Evolutionary conservation across 1,139 yeast species (phyloP).

Genomic region (Cylindricascospora bacillispora): DNA sequence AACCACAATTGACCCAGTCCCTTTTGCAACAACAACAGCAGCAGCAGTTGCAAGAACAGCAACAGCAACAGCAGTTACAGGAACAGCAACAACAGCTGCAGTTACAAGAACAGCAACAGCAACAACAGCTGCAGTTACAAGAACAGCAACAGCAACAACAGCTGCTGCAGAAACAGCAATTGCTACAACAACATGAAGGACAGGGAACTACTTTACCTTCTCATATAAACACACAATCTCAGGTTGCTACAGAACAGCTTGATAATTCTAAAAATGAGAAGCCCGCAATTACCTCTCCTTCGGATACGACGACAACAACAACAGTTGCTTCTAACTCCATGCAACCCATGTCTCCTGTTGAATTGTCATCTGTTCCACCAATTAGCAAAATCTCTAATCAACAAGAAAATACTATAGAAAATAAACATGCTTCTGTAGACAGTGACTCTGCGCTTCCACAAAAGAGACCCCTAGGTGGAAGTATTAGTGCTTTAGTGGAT

Average conservation of each 20-base stretch:
- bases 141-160: slow-evolving; percentile 7
- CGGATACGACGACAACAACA: slow-evolving; percentile 7
- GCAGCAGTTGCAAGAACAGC: slow-evolving; percentile 5
- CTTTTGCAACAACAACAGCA: slow-evolving; percentile 8
- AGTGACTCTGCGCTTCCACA: slow-evolving; percentile 7
- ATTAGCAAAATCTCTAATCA: too few species aligned
- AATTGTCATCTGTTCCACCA: too few species aligned
- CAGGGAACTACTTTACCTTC: too few species aligned
- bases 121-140: slow-evolving; percentile 5
- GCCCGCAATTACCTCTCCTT: slow-evolving; percentile 9
- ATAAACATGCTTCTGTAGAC: too few species aligned
- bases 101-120: slow-evolving; percentile 5
- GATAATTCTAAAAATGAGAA: slow-evolving; percentile 4
- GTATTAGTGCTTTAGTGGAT: slow-evolving; percentile 21
- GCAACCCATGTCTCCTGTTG: too few species aligned
- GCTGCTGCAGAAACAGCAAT: slow-evolving; percentile 6
- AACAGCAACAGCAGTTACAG: slow-evolving; percentile 2
- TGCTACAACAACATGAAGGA: slow-evolving; percentile 5
- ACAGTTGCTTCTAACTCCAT: slow-evolving; percentile 2
- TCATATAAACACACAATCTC: slow-evolving; percentile 5
- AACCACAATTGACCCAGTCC: slow-evolving; percentile 11
- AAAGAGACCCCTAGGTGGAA: slow-evolving; percentile 22
- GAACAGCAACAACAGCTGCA: slow-evolving; percentile 7
- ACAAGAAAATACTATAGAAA: too few species aligned
- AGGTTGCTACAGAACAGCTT: too few species aligned